Percentiles rank a stretch among this genome's conserved stretches.
Evolutionary conservation across 2,329 filamentous ascomycete species (phyloP).

Genomic region (Penicillium thymicola): DNA sequence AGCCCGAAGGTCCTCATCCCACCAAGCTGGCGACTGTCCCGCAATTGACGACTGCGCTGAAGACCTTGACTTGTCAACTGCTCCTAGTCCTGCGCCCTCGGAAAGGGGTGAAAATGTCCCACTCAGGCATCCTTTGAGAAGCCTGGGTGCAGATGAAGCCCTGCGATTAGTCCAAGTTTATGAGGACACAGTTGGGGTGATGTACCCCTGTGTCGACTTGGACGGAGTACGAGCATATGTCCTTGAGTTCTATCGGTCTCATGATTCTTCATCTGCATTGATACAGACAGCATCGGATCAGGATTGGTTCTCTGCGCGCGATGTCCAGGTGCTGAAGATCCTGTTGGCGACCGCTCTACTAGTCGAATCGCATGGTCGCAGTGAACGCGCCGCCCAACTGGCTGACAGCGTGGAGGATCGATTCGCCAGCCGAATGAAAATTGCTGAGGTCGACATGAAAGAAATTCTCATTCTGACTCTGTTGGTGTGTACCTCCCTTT

Average conservation of each 20-base stretch:
- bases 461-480: slow-evolving; percentile 34
- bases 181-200: slow-evolving; percentile 81
- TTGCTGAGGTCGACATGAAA: slow-evolving; percentile 40
- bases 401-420: slow-evolving; percentile 37
- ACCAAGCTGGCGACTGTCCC: background rate
- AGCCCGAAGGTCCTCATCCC: slow-evolving; percentile 5
- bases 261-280: background rate
- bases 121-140: slow-evolving; percentile 68
- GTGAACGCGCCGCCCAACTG: slow-evolving; percentile 49
- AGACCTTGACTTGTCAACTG: slow-evolving; percentile 19
- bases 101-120: slow-evolving; percentile 30
- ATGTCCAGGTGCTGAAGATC: slow-evolving; percentile 72
- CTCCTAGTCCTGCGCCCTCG: slow-evolving; percentile 21
- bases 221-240: slow-evolving; percentile 58
- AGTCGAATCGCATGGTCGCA: slow-evolving; percentile 73
- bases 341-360: slow-evolving; percentile 72
- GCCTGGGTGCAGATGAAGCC: slow-evolving; percentile 71
- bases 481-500: slow-evolving; percentile 21
- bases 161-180: slow-evolving; percentile 72
- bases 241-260: slow-evolving; percentile 22
- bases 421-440: slow-evolving; percentile 33
- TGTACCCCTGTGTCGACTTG: slow-evolving; percentile 81
- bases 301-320: slow-evolving; percentile 40
- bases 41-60: slow-evolving; percentile 15
- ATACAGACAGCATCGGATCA: slow-evolving; percentile 19